Conservation (phyloP, 768 basidiomycete genomes). For the Arthromyces matolae region DNA sequence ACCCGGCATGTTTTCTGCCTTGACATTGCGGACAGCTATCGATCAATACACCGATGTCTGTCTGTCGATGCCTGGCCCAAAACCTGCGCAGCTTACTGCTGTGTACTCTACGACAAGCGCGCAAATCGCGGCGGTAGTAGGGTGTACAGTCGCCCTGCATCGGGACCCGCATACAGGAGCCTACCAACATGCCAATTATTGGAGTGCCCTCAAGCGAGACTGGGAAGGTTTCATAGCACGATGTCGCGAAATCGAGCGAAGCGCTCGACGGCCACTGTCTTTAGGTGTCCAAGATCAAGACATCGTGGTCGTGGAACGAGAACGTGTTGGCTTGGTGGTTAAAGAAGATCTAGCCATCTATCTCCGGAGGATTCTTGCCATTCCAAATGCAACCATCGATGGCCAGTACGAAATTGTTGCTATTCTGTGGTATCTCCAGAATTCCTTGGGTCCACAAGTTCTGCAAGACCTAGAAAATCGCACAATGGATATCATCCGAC, state of each 20-base stretch:
- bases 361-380: constrained; percentile 47
- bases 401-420: constrained; percentile 55
- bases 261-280: constrained; percentile 75
- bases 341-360: constrained; percentile 65
- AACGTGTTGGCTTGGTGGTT: constrained; percentile 64
- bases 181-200: constrained; percentile 72
- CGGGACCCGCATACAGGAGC: constrained; percentile 77
- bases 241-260: constrained; percentile 86
- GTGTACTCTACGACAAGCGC: constrained; percentile 67
- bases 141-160: constrained; percentile 74
- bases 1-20: constrained; percentile 82
- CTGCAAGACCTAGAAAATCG: constrained; percentile 56
- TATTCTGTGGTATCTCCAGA: constrained; percentile 59
- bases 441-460: constrained; percentile 54
- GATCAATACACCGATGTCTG: constrained; percentile 77
- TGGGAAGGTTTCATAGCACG: constrained; percentile 96
- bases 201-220: constrained; percentile 82
- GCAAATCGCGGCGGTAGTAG: constrained; percentile 81
- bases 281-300: constrained; percentile 46
- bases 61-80: constrained; percentile 58
- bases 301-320: constrained; percentile 69
- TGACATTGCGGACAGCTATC: constrained; percentile 79
- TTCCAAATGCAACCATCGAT: constrained; percentile 40
- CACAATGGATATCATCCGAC: constrained; percentile 62
- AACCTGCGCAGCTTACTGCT: constrained; percentile 52